These are phyloP conservation scores for Gentiana straminea DNA, from an alignment of 257 asterid species.

Conservation along the genomic window DNA sequence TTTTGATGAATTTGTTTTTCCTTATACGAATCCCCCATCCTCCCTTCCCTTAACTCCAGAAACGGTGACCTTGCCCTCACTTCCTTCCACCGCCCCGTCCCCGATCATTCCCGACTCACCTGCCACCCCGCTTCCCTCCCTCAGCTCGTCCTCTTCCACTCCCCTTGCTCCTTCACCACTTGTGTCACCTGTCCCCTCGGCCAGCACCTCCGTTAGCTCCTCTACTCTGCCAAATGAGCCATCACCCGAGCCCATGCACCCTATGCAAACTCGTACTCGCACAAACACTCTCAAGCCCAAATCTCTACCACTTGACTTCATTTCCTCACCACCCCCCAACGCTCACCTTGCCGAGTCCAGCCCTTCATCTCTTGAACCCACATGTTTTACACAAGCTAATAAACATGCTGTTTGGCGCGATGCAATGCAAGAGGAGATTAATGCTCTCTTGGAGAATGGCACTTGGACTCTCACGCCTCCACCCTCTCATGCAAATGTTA, in stretches of 20 bases:
- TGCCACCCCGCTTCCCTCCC: not conserved
- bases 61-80: not conserved
- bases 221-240: too few species aligned
- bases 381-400: not conserved
- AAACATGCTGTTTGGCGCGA: not conserved
- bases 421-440: not conserved
- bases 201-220: too few species aligned
- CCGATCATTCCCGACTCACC: not conserved
- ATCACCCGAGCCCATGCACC: too few species aligned
- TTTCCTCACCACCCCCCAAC: too few species aligned
- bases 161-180: not conserved
- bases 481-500: too few species aligned
- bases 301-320: not conserved
- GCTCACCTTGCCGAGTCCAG: not conserved
- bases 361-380: not conserved
- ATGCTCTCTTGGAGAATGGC: constrained; percentile 1
- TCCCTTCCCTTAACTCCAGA: not conserved
- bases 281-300: not conserved
- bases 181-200: too few species aligned
- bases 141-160: not conserved
- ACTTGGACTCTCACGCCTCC: constrained; percentile 7
- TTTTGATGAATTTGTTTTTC: too few species aligned
- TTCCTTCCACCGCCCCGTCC: not conserved
- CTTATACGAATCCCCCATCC: not conserved
- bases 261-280: not conserved